Conservation (phyloP, 2,329 filamentous ascomycete species). For the Chlorencoelia australis region DNA sequence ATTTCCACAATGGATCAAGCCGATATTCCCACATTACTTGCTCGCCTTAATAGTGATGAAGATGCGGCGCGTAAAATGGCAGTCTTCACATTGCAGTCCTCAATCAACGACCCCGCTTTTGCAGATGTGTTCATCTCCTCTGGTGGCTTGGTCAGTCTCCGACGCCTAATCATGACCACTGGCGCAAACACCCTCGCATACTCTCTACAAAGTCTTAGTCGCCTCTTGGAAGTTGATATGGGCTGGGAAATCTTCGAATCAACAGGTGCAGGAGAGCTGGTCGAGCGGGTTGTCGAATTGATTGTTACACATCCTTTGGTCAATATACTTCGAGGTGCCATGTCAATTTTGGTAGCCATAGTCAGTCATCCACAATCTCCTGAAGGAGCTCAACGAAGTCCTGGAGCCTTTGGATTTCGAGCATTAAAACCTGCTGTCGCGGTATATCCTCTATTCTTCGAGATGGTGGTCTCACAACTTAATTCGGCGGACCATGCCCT, state of each 20-base stretch:
- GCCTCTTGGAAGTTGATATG: slow-evolving; percentile 90
- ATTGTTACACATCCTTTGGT: slow-evolving; percentile 93
- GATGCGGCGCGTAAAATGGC: slow-evolving; percentile 97
- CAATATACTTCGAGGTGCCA: slow-evolving; percentile 92
- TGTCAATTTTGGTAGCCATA: slow-evolving; percentile 90
- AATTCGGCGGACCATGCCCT: slow-evolving; percentile 91
- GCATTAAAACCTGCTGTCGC: slow-evolving; percentile 87
- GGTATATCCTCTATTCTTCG: slow-evolving; percentile 86
- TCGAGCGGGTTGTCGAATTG: slow-evolving; percentile 74
- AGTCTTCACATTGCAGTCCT: slow-evolving; percentile 92
- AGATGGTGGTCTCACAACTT: slow-evolving; percentile 83
- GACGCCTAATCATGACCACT: slow-evolving; percentile 72
- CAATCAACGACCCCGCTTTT: slow-evolving; percentile 92
- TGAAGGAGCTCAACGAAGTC: slow-evolving; percentile 33
- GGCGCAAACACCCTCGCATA: slow-evolving; percentile 94
- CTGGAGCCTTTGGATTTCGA: slow-evolving; percentile 73
- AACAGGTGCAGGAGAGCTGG: slow-evolving; percentile 51
- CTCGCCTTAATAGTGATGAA: slow-evolving; percentile 58
- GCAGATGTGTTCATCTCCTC: slow-evolving; percentile 92
- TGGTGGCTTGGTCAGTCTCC: slow-evolving; percentile 71
- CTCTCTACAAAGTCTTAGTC: slow-evolving; percentile 77
- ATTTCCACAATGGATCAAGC: slow-evolving; percentile 52
- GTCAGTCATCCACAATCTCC: slow-evolving; percentile 70
- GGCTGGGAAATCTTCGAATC: slow-evolving; percentile 84
- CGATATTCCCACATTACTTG: slow-evolving; percentile 54